phyloP scores from a whole-genome alignment of 2,329 filamentous ascomycete species.

The Scedosporium apiospermum region DNA sequence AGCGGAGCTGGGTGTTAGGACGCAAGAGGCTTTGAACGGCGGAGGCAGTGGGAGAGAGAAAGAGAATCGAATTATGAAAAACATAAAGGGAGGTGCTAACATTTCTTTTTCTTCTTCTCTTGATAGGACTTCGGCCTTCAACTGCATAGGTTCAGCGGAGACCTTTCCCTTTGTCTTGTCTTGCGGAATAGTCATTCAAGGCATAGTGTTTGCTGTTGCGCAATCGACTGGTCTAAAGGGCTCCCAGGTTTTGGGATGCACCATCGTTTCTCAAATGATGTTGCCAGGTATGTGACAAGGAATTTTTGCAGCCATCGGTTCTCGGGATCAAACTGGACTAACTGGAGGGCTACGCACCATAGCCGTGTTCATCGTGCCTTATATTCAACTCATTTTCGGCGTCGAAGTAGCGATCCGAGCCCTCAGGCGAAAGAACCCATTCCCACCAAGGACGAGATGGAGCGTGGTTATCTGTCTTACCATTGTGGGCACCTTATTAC shows the following conservation, averaged over 20 bases:
- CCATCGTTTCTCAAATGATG: constrained; percentile 45
- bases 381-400: constrained; percentile 55
- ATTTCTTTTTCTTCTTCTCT: constrained; percentile 10
- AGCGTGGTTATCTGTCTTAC: constrained; percentile 44
- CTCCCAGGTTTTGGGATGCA: constrained; percentile 42
- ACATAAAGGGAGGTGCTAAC: not conserved
- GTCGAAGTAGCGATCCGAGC: constrained; percentile 50
- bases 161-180: constrained; percentile 48
- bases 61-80: not conserved
- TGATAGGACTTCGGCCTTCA: constrained; percentile 24
- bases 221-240: constrained; percentile 45
- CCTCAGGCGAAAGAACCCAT: constrained; percentile 40
- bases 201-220: constrained; percentile 44
- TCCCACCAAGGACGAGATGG: constrained; percentile 50
- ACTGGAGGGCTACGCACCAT: constrained; percentile 7
- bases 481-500: constrained; percentile 37
- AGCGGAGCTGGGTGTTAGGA: no score
- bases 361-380: constrained; percentile 60
- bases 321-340: constrained; percentile 13
- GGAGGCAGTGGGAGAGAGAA: not conserved
- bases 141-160: constrained; percentile 36
- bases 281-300: constrained; percentile 40
- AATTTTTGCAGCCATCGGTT: not conserved
- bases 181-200: constrained; percentile 47
- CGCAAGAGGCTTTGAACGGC: no score